Conservation (phyloP, 192 early-diverging fungal species). For the Coemansia sp. region DNA sequence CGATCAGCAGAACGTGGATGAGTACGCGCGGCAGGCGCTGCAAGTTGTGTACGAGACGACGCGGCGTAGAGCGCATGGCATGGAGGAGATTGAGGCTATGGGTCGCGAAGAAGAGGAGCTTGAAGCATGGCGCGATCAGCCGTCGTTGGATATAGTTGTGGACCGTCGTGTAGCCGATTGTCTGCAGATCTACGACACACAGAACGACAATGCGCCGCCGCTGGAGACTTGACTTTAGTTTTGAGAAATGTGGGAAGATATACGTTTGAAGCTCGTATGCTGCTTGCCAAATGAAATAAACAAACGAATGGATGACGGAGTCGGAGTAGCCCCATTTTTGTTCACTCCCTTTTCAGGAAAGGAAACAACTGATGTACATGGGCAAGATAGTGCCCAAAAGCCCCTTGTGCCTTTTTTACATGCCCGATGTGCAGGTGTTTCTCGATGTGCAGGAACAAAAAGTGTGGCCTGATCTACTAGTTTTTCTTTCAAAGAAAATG, state of each 20-base stretch:
- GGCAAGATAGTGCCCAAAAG: too few relatives aligned
- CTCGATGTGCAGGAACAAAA: not conserved
- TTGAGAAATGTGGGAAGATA: not conserved
- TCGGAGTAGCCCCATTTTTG: too few relatives aligned
- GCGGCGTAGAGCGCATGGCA: conserved; percentile 19
- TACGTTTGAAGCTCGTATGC: not conserved
- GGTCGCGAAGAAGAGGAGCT: conserved; percentile 39
- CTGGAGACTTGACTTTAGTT: not conserved
- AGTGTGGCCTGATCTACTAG: not conserved
- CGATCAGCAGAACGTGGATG: conserved; percentile 53
- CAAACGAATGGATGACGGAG: too few relatives aligned
- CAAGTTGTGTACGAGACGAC: conserved; percentile 49
- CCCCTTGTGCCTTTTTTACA: too few relatives aligned
- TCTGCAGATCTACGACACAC: conserved; percentile 43
- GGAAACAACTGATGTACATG: too few relatives aligned
- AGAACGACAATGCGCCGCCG: conserved; percentile 22
- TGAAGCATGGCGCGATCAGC: conserved; percentile 33
- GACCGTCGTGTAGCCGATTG: conserved; percentile 25
- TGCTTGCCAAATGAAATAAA: too few relatives aligned
- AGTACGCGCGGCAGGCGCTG: conserved; percentile 50
- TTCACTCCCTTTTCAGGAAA: too few relatives aligned
- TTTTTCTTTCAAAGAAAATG: not conserved
- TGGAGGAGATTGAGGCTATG: conserved; percentile 33
- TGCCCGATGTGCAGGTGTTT: too few relatives aligned
- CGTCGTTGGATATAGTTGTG: conserved; percentile 37